Conservation (phyloP, 805 yeast species). For the Cyberlindnera subsufficiens region DNA sequence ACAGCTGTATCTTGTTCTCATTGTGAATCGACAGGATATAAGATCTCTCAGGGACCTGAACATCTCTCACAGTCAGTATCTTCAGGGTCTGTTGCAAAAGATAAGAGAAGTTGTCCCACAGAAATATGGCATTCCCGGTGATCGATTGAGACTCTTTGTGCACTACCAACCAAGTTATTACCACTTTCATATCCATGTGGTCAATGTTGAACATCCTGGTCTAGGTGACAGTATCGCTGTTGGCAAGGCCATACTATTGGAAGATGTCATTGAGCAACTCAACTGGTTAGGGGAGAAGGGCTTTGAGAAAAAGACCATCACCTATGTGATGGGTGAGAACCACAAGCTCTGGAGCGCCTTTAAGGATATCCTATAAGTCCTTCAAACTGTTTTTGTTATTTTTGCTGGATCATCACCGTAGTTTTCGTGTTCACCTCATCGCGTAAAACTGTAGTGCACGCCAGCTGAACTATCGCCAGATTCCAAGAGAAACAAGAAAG, state of each 20-base stretch:
- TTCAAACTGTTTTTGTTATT: background rate
- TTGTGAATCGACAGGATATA: conserved; percentile 65
- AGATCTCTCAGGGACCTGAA: conserved; percentile 72
- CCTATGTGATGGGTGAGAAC: conserved; percentile 68
- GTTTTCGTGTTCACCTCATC: background rate
- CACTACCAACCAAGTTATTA: conserved; percentile 97
- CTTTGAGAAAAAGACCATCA: conserved; percentile 48
- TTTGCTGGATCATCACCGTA: too few species aligned
- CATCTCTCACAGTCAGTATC: conserved; percentile 49
- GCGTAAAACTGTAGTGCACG: background rate
- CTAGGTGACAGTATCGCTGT: conserved; percentile 59
- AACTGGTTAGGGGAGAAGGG: conserved; percentile 49
- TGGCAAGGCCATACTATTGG: conserved; percentile 80
- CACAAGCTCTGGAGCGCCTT: conserved; percentile 60
- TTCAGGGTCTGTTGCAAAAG: conserved; percentile 39
- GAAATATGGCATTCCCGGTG: conserved; percentile 39
- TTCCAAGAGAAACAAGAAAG: too few species aligned
- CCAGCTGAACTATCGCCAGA: too few species aligned
- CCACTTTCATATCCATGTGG: conserved; percentile 91
- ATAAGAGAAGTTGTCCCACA: conserved; percentile 43
- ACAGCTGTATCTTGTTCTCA: conserved; percentile 70
- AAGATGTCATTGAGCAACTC: conserved; percentile 74
- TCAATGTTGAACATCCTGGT: conserved; percentile 65
- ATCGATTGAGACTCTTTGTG: conserved; percentile 68
- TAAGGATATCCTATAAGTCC: background rate